A percentile compares a stretch with the other conserved stretches of the same genome.
Evolutionary conservation across 2,329 filamentous ascomycete genomes (phyloP).

Genomic region (Aureobasidium sp.): DNA sequence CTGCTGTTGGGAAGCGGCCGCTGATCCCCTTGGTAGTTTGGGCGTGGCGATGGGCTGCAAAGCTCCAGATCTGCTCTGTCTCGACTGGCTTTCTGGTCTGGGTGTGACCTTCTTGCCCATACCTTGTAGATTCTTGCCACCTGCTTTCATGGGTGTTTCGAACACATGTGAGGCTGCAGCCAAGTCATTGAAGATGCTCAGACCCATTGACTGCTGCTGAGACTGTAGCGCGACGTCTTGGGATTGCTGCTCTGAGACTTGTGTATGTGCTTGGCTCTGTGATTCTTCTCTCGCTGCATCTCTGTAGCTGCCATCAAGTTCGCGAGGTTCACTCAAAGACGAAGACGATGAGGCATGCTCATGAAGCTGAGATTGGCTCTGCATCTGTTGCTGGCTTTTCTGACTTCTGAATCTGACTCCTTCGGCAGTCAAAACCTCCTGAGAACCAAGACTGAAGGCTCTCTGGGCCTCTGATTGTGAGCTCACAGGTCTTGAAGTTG

Average conservation of each 20-base stretch:
- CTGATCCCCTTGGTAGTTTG: not conserved
- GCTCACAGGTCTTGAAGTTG: not conserved
- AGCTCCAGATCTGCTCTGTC: constrained; percentile 7
- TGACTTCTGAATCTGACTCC: constrained; percentile 9
- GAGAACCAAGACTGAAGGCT: not conserved
- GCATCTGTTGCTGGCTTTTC: not conserved
- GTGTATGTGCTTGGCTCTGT: not conserved
- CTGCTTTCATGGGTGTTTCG: not conserved
- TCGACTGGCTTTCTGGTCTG: not conserved
- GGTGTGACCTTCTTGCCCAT: constrained; percentile 14
- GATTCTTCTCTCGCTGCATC: not conserved
- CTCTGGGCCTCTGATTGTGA: constrained; percentile 1
- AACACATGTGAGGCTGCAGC: not conserved
- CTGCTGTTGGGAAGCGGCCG: not conserved
- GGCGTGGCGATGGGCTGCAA: not conserved
- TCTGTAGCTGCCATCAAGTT: not conserved
- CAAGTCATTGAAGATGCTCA: not conserved
- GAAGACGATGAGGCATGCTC: not conserved
- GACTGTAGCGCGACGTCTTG: not conserved
- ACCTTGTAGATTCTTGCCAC: constrained; percentile 14
- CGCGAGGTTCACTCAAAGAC: not conserved
- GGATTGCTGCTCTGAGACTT: not conserved
- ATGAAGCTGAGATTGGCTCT: not conserved
- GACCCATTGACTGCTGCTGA: not conserved
- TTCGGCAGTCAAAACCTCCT: constrained; percentile 6